Conservation (phyloP, 257 asterid genomes). For the Solanum microdontum region DNA sequence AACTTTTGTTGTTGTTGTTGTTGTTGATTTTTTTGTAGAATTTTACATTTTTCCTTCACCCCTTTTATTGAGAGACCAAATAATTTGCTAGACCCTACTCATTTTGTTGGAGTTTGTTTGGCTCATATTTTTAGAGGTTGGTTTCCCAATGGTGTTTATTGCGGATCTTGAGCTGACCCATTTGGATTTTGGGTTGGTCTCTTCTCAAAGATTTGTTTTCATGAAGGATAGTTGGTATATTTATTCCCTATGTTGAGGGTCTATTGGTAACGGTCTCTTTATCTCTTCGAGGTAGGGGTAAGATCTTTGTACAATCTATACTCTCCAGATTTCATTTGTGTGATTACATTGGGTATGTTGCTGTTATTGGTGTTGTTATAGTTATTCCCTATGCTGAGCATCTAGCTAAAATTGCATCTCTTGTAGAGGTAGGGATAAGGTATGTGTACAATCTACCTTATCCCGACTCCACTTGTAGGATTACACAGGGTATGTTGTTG, state of each 20-base stretch:
- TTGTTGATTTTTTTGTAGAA: neutral
- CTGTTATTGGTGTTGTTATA: neutral
- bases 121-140: neutral
- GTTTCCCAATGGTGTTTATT: neutral
- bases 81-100: neutral
- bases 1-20: slow-evolving; percentile 2
- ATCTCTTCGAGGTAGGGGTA: neutral
- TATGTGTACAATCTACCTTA: neutral
- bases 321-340: neutral
- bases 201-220: neutral
- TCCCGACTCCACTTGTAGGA: neutral
- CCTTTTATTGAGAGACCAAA: neutral
- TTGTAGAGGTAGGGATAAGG: neutral
- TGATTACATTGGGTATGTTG: neutral
- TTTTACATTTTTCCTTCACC: neutral
- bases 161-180: neutral
- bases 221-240: neutral
- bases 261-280: neutral
- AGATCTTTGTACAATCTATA: neutral
- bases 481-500: too few relatives aligned
- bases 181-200: neutral
- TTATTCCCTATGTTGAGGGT: neutral
- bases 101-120: neutral
- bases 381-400: neutral
- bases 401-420: neutral